Evolutionary conservation across 176 grass and related monocot species (phyloP).

Genomic region (Pontederia crassipes): DNA sequence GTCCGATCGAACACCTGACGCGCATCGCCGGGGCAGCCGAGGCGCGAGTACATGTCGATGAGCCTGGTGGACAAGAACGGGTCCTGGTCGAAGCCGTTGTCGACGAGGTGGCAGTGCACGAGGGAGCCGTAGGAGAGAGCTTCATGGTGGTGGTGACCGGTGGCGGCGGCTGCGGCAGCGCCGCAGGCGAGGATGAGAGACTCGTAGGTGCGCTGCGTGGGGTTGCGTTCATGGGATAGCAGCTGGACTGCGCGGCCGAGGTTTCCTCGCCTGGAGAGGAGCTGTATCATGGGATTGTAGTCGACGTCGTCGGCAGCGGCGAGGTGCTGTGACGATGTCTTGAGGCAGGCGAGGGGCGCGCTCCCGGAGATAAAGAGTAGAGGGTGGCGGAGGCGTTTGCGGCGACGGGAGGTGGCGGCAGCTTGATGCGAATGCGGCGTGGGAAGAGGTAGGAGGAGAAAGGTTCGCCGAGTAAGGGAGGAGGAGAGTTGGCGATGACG

Average conservation of each 20-base stretch:
- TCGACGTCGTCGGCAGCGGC: constrained; percentile 5
- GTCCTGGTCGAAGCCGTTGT: constrained; percentile 38
- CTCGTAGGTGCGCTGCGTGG: constrained; percentile 71
- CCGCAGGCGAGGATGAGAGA: constrained; percentile 44
- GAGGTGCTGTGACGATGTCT: constrained; percentile 18
- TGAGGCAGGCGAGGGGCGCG: constrained; percentile 13
- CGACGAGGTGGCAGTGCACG: constrained; percentile 36
- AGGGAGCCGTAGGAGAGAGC: constrained; percentile 26
- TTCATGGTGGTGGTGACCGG: constrained; percentile 31
- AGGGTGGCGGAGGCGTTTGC: constrained; percentile 3
- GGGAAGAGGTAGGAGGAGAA: too few species aligned
- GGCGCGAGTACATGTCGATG: constrained; percentile 50
- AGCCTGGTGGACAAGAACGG: constrained; percentile 66
- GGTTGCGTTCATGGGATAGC: constrained; percentile 42
- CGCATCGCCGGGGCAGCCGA: constrained; percentile 39
- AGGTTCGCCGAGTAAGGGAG: too few species aligned
- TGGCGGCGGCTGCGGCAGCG: constrained; percentile 28
- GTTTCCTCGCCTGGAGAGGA: constrained; percentile 45
- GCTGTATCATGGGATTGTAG: constrained; percentile 53
- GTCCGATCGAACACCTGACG: constrained; percentile 67
- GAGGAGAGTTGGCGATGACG: too few species aligned
- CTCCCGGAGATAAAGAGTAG: constrained; percentile 1
- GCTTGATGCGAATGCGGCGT: too few species aligned
- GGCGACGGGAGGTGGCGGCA: too few species aligned
- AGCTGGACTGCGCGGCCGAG: constrained; percentile 42